Conservation (phyloP, 345 rosid genomes). For the Litchi chinensis region DNA sequence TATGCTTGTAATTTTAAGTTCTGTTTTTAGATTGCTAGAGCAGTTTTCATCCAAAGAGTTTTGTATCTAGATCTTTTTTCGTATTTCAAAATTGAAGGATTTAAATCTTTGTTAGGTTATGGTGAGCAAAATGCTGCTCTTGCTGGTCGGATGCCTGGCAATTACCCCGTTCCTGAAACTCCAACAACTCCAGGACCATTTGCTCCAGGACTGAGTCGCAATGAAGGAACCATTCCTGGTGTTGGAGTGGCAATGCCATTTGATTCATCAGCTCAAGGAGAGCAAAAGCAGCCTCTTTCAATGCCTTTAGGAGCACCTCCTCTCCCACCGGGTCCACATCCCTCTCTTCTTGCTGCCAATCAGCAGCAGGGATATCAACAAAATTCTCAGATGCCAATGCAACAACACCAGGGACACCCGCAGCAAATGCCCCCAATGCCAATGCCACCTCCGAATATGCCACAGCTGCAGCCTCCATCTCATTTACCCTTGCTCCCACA, state of each 20-base stretch:
- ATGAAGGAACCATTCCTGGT: constrained; percentile 97
- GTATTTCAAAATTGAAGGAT: background rate
- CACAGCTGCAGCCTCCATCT: constrained; percentile 83
- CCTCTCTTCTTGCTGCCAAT: constrained; percentile 72
- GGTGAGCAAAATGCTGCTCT: constrained; percentile 75
- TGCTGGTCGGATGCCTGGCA: constrained; percentile 77
- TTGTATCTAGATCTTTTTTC: background rate
- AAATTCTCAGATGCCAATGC: constrained; percentile 60
- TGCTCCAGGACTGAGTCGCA: constrained; percentile 73
- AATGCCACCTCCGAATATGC: constrained; percentile 76
- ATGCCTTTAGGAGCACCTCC: constrained; percentile 87
- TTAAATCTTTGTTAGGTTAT: constrained; percentile 51
- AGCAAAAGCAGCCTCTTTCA: constrained; percentile 70
- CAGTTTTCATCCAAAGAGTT: background rate
- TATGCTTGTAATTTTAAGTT: background rate
- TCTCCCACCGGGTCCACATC: constrained; percentile 97
- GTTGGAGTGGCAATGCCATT: constrained; percentile 89
- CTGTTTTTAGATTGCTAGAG: background rate
- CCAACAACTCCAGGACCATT: constrained; percentile 85
- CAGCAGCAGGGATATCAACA: constrained; percentile 92
- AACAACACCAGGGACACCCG: constrained; percentile 66
- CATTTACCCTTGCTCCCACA: constrained; percentile 78
- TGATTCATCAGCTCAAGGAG: constrained; percentile 81
- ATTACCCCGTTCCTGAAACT: constrained; percentile 66
- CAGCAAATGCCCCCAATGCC: constrained; percentile 77